Base-by-base conservation (phyloP, 257 asterid species). In the Striga asiatica region DNA sequence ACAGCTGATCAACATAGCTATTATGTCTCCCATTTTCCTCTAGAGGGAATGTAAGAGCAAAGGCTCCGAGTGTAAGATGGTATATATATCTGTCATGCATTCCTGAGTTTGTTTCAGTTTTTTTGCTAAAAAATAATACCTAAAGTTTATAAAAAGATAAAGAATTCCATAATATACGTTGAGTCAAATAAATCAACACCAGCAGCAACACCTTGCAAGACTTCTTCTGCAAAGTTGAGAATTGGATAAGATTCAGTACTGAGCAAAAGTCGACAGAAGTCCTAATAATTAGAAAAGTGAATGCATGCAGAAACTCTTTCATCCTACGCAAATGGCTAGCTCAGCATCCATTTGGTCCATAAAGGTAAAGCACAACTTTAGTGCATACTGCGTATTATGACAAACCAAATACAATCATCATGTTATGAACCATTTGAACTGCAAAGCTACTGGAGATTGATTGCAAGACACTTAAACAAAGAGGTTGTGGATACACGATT, bases 121-220 rank as follows among this genome's bases (percentile, higher is more conserved):
- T 60, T 45, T 7, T 32, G n/a, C 34, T 56, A 10, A 58, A 39
- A 46, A 17, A 28, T 50, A 53, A 22, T 48, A n/a, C 46, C n/a
- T 17, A n/a, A 19, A 11, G 12, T 11, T 1, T 8, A 32, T 29
- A 39, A 17, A 43, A 16, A 43, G 17, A n/a, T n/a, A n/a, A n/a
- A n/a, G n/a, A n/a, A n/a, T n/a, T n/a, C n/a, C n/a, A n/a, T n/a
- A 65, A 62, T 89, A 31, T 80, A 87, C 98, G 80, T 69, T 57
- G 97, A 91, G 68, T 91, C 95, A 74, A 91, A 91, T 54, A 91
- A 75, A 75, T 87, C 98, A 31, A 91, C 58, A 62, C 97, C 98
- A 13, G 89, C 88, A 58, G 96, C 89, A 63, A 87, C 89, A 58
- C 98, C 95, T 77, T 87, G 95, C 78, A 91, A 73, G 45, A 91